Evolutionary conservation across 2,329 filamentous ascomycete genomes (phyloP).

Genomic region (Eutypella sp.): DNA sequence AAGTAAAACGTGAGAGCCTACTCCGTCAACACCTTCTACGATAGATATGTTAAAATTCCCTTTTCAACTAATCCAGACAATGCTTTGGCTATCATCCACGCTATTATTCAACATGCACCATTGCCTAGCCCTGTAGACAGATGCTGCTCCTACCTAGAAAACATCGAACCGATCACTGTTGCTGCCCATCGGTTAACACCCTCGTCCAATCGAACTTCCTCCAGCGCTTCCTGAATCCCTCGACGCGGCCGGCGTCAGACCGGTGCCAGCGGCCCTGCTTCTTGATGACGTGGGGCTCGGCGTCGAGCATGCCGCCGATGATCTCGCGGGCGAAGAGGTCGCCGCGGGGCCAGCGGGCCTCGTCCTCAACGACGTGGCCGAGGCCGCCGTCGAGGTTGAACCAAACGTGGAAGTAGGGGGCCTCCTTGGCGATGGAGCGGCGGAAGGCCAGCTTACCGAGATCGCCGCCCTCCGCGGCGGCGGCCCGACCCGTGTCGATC

Average conservation of each 20-base stretch:
- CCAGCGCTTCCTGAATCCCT: slow-evolving; percentile 81
- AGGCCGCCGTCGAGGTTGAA: slow-evolving; percentile 88
- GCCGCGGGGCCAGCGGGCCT: slow-evolving; percentile 77
- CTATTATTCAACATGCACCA: no score
- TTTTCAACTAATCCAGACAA: no score
- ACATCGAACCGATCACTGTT: not conserved
- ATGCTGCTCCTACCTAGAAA: no score
- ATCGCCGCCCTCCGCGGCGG: slow-evolving; percentile 46
- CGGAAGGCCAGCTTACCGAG: slow-evolving; percentile 79
- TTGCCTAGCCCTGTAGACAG: no score
- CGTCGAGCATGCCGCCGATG: slow-evolving; percentile 85
- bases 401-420: slow-evolving; percentile 98
- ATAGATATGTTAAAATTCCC: no score
- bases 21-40: no score
- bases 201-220: slow-evolving; percentile 85
- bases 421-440: slow-evolving; percentile 80
- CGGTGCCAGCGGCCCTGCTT: slow-evolving; percentile 81
- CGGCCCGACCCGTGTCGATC: slow-evolving; percentile 73
- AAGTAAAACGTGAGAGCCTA: no score
- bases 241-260: slow-evolving; percentile 56
- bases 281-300: slow-evolving; percentile 77
- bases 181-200: slow-evolving; percentile 41
- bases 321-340: slow-evolving; percentile 92
- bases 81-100: no score
- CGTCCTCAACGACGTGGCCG: slow-evolving; percentile 88